A percentile compares a stretch with the other conserved stretches of the same genome.
Evolutionary conservation across 768 basidiomycete genomes (phyloP).

Genomic region (Austroboletus festivus): DNA sequence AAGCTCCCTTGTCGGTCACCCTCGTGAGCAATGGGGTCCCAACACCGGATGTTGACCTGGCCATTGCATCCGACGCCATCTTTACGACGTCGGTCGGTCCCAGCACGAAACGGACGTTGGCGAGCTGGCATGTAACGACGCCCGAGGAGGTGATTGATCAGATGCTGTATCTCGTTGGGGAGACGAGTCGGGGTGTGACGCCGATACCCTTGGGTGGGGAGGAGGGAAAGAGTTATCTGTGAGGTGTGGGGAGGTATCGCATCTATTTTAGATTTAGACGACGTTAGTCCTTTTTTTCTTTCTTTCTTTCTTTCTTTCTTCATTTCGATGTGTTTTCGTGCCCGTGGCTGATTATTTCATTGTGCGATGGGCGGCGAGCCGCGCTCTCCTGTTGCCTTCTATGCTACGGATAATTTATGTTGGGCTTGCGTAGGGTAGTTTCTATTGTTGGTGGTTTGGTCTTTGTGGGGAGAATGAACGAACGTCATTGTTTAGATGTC

Average conservation of each 20-base stretch:
- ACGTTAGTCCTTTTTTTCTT: neutral
- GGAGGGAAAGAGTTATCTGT: slow-evolving; percentile 23
- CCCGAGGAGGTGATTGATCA: slow-evolving; percentile 84
- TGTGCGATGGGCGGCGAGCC: too few relatives aligned
- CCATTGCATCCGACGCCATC: slow-evolving; percentile 62
- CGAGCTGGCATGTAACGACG: slow-evolving; percentile 88
- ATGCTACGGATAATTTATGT: too few relatives aligned
- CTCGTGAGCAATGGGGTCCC: slow-evolving; percentile 25
- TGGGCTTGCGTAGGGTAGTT: too few relatives aligned
- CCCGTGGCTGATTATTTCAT: too few relatives aligned
- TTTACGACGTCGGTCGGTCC: slow-evolving; percentile 96
- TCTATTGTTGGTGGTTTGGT: too few relatives aligned
- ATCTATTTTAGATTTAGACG: neutral
- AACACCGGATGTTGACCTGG: slow-evolving; percentile 53
- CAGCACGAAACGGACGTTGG: slow-evolving; percentile 83
- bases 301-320: neutral
- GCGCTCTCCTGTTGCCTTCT: too few relatives aligned
- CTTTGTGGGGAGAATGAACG: too few relatives aligned
- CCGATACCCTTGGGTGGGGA: neutral
- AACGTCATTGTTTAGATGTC: too few relatives aligned
- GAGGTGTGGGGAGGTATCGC: neutral
- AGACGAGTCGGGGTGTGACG: slow-evolving; percentile 8
- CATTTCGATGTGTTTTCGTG: too few relatives aligned
- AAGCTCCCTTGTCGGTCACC: slow-evolving; percentile 53
- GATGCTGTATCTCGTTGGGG: slow-evolving; percentile 61